Base-by-base conservation (phyloP, 768 basidiomycete genomes). In the Panus rudis region DNA sequence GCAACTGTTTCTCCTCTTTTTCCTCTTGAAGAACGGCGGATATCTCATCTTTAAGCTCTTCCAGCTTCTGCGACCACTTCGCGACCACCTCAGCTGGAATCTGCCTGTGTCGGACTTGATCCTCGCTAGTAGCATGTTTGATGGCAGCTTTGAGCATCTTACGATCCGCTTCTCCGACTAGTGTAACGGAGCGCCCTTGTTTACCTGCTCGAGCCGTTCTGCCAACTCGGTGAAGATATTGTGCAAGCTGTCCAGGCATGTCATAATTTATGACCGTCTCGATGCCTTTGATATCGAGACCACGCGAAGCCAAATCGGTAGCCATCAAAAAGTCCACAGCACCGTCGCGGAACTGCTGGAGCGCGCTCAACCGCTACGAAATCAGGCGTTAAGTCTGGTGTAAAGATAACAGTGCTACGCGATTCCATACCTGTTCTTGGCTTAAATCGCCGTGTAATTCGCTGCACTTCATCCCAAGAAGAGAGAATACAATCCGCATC, bases 261-360 rank as follows among this genome's bases (percentile, higher is more conserved):
- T 99, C 96, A 59, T 93, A 98, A 63, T 99, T 99, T 61, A 99
- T 92, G 49, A 99, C 91, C 2, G 92, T 92, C 58, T 98, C 90
- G 20, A 97, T 83, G 13, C 93, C 93, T 60, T 93, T 94, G 70
- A 99, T 96, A 65, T 98, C 94, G 22, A 99, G 73, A 63, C 96
- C 90, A 47, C 92, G 81, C 43, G 92, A 88, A 24, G 96, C 96
- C 26, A 99, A 69, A 60, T 98, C 96, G 1, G 96, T 99, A 3
- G 93, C 94, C 74, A 99, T 85, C 7, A 99, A 70, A 63, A 81
- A 98, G 61, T 92, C 87, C n/a, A 87, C 87, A 21, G 73, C 60
- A 16, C 90, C 85, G 49, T 91, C 88, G 45, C 91, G 82, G 68
- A 98, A 99, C 39, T 74, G 70, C 54, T 88, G 84, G 24, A 99